Evolutionary conservation across 2,329 filamentous ascomycete species (phyloP).

Genomic region (Penicillium sclerotiorum): DNA sequence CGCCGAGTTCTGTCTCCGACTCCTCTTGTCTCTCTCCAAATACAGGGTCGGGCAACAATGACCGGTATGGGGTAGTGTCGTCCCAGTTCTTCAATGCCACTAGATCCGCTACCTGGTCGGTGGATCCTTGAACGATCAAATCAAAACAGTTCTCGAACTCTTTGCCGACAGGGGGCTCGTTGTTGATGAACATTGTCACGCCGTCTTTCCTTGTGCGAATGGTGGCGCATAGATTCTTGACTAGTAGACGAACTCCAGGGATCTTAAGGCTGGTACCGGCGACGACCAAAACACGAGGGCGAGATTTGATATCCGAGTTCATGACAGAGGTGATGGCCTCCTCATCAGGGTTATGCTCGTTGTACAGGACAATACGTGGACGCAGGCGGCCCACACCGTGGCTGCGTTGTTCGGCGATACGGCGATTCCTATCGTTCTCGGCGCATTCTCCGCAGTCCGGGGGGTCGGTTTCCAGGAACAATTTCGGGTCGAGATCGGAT

Average conservation of each 20-base stretch:
- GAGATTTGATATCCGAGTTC: slow-evolving; percentile 77
- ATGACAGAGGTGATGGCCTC: slow-evolving; percentile 94
- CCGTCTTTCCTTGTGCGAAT: slow-evolving; percentile 78
- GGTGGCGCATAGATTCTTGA: slow-evolving; percentile 85
- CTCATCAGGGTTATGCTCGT: slow-evolving; percentile 94
- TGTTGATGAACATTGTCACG: slow-evolving; percentile 92
- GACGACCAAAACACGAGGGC: slow-evolving; percentile 90
- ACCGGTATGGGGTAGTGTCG: slow-evolving; percentile 44
- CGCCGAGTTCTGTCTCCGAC: slow-evolving; percentile 50
- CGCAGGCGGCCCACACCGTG: slow-evolving; percentile 89
- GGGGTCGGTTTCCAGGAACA: slow-evolving; percentile 83
- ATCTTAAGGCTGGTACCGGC: slow-evolving; percentile 96
- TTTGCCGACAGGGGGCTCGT: slow-evolving; percentile 76
- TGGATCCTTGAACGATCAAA: slow-evolving; percentile 80
- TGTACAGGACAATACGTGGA: slow-evolving; percentile 94
- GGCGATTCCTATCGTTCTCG: slow-evolving; percentile 74
- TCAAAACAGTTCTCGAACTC: slow-evolving; percentile 95
- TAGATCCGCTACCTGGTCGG: slow-evolving; percentile 80
- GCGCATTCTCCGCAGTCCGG: slow-evolving; percentile 78
- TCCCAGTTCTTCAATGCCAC: slow-evolving; percentile 65
- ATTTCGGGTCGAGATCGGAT: slow-evolving; percentile 71
- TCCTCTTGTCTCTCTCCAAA: slow-evolving; percentile 23
- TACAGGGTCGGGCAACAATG: slow-evolving; percentile 32
- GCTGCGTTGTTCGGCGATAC: slow-evolving; percentile 79
- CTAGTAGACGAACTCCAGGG: slow-evolving; percentile 84